Evolutionary conservation across 2,329 filamentous ascomycete species (phyloP).

Genomic region (Shiraia sp.): DNA sequence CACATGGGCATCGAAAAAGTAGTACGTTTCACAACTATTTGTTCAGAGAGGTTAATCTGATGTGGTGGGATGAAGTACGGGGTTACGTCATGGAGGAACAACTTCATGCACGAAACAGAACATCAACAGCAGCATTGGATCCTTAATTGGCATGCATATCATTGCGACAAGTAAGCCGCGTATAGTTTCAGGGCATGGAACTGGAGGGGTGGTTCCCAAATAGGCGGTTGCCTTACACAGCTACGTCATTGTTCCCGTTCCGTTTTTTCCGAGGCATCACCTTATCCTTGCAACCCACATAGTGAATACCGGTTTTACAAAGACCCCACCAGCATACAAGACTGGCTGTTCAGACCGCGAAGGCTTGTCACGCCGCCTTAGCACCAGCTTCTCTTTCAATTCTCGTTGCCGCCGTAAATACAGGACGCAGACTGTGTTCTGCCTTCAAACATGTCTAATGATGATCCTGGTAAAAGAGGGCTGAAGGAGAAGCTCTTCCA

Average conservation of each 20-base stretch:
- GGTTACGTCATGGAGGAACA: no score
- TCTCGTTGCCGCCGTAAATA: conserved; percentile 10
- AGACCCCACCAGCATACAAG: conserved; percentile 21
- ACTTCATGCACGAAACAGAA: no score
- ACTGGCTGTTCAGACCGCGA: conserved; percentile 15
- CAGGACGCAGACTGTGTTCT: conserved; percentile 8
- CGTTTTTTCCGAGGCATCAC: conserved; percentile 10
- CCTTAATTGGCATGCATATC: no score
- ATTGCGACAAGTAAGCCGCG: no score
- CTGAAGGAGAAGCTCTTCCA: conserved; percentile 45
- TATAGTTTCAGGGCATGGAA: no score
- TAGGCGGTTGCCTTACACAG: no score
- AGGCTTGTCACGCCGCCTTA: conserved; percentile 20
- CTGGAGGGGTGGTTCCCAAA: no score
- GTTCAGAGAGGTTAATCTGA: no score
- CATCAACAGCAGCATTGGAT: no score
- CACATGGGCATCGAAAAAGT: no score
- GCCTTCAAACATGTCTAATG: conserved; percentile 17
- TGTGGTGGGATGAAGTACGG: no score
- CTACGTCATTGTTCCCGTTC: conserved; percentile 13
- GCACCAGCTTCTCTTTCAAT: conserved; percentile 21
- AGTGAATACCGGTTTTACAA: conserved; percentile 30
- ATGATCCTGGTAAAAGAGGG: conserved; percentile 25
- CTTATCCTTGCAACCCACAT: conserved; percentile 8
- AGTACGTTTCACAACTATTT: no score